A percentile compares a stretch with the other conserved stretches of the same genome.
phyloP scores from a whole-genome alignment of 2,329 filamentous ascomycete species.

The Trichoderma gracile region DNA sequence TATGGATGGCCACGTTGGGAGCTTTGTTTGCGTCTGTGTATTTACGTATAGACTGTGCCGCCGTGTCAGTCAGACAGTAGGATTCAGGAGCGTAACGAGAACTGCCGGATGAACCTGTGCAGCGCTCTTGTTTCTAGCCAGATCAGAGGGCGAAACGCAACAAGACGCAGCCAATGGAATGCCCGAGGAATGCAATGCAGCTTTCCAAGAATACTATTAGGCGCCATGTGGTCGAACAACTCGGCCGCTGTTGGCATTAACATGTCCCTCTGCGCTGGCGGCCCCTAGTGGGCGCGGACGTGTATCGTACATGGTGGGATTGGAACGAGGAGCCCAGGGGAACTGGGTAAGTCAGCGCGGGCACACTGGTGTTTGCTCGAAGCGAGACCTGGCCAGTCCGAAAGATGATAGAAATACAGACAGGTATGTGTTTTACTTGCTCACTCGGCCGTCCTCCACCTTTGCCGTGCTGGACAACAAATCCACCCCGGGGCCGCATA shows the following conservation, averaged over 20 bases:
- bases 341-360: background rate
- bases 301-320: constrained; percentile 2
- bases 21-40: background rate
- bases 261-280: constrained; percentile 21
- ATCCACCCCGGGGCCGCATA: constrained; percentile 12
- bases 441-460: background rate
- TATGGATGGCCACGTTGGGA: constrained; percentile 4
- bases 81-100: constrained; percentile 21
- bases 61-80: constrained; percentile 20
- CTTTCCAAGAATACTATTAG: constrained; percentile 26
- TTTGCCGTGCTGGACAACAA: constrained; percentile 2
- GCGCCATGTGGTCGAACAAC: constrained; percentile 25
- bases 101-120: constrained; percentile 12
- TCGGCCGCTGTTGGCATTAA: constrained; percentile 20
- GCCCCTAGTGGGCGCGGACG: background rate
- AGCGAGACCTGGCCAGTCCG: constrained; percentile 3
- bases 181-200: constrained; percentile 19
- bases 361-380: background rate
- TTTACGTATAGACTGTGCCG: background rate
- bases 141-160: constrained; percentile 3
- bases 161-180: constrained; percentile 8
- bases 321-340: background rate
- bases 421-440: background rate
- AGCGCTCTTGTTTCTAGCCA: constrained; percentile 1
- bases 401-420: no score